Percentiles rank a stretch among this genome's conserved stretches.
Evolutionary conservation across 192 early-diverging fungal species (phyloP).

Genomic region (Coemansia sp.): DNA sequence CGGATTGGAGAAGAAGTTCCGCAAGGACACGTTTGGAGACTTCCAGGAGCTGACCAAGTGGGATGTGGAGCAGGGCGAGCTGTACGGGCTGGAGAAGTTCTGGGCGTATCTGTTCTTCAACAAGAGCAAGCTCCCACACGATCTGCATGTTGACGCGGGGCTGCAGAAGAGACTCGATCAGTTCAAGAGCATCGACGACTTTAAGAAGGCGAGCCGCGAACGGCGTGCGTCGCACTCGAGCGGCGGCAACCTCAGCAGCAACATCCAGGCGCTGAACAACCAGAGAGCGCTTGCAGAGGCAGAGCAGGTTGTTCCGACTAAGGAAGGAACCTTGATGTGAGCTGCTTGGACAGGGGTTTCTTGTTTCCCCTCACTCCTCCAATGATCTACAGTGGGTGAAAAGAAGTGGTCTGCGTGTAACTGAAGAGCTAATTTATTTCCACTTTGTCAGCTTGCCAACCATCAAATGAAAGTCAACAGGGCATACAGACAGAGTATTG

Average conservation of each 20-base stretch:
- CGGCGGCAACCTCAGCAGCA: constrained; percentile 4
- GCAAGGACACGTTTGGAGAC: constrained; percentile 80
- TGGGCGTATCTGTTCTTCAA: constrained; percentile 93
- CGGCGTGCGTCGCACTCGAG: constrained; percentile 35
- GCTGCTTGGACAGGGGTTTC: too few species aligned
- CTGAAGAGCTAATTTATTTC: too few species aligned
- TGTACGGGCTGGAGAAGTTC: constrained; percentile 94
- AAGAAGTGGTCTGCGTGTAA: too few species aligned
- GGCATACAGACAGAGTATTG: too few species aligned
- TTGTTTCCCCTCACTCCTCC: too few species aligned
- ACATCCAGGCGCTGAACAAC: constrained; percentile 31
- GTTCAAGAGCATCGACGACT: constrained; percentile 65
- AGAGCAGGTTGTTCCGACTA: constrained; percentile 25
- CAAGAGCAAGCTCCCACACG: constrained; percentile 73
- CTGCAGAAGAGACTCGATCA: constrained; percentile 59
- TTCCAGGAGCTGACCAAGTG: constrained; percentile 80
- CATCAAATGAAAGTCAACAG: too few species aligned
- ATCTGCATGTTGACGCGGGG: constrained; percentile 57
- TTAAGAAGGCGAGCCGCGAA: constrained; percentile 51
- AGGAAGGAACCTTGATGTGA: background rate
- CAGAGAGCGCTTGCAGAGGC: constrained; percentile 40
- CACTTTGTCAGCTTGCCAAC: too few species aligned
- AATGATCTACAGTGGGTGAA: too few species aligned
- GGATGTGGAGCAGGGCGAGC: constrained; percentile 69
- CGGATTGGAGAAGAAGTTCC: constrained; percentile 88